A percentile compares a stretch with the other conserved stretches of the same genome.
phyloP scores from a whole-genome alignment of 768 basidiomycete genomes.

The Obba rivulosa region DNA sequence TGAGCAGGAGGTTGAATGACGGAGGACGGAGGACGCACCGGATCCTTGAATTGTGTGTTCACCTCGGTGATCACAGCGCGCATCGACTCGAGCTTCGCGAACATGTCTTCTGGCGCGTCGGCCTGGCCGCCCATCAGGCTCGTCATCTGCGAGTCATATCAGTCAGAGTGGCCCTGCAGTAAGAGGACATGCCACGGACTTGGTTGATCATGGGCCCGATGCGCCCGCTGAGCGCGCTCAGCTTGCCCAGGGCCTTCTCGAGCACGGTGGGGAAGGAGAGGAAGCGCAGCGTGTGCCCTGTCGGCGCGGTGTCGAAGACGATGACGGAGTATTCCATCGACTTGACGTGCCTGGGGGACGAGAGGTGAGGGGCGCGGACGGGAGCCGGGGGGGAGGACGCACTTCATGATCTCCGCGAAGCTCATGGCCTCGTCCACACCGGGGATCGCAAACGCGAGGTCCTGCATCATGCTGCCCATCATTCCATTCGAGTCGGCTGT shows the following conservation, averaged over 20 bases:
- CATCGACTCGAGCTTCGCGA: conserved; percentile 97
- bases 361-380: background rate
- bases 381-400: conserved; percentile 19
- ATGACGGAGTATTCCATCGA: conserved; percentile 99
- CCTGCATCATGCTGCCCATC: conserved; percentile 99
- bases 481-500: conserved; percentile 84
- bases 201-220: conserved; percentile 98
- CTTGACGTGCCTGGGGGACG: conserved; percentile 80
- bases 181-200: conserved; percentile 24
- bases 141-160: conserved; percentile 64
- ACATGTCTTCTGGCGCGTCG: conserved; percentile 95
- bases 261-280: conserved; percentile 97
- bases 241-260: conserved; percentile 94
- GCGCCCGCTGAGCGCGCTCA: conserved; percentile 87
- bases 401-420: conserved; percentile 99
- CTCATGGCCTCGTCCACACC: conserved; percentile 99
- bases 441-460: conserved; percentile 97
- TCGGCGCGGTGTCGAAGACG: conserved; percentile 98
- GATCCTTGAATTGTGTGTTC: conserved; percentile 98
- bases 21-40: conserved; percentile 45
- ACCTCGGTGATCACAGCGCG: conserved; percentile 96
- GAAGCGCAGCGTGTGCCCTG: conserved; percentile 97
- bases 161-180: background rate
- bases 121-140: conserved; percentile 93
- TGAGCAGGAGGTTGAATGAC: no score